These are phyloP conservation scores for Fragaria vesca DNA, from an alignment of 306 rosid species.

Conservation along the genomic window DNA sequence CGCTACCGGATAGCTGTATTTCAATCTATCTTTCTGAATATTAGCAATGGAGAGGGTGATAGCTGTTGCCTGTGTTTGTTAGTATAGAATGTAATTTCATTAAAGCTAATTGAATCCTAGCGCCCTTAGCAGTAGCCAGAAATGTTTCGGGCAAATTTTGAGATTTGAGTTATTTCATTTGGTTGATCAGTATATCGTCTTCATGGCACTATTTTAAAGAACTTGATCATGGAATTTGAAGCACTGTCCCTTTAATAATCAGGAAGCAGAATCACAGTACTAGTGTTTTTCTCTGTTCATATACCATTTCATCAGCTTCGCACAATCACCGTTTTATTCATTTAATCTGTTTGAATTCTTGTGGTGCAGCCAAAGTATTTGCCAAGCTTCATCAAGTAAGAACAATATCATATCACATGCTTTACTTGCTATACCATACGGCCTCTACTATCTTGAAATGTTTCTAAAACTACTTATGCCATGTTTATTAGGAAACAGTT, in stretches of 20 bases:
- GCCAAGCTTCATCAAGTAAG: conserved; percentile 81
- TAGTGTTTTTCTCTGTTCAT: conserved; percentile 2
- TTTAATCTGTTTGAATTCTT: conserved; percentile 30
- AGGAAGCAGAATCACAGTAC: not conserved
- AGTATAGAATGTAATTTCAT: not conserved
- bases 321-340: conserved; percentile 18
- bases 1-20: not conserved
- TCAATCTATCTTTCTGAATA: not conserved
- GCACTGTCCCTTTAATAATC: not conserved
- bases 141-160: not conserved
- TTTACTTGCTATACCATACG: conserved; percentile 12
- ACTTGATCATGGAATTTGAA: not conserved
- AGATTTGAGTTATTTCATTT: not conserved
- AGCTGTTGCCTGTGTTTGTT: not conserved
- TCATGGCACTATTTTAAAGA: not conserved
- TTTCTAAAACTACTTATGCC: conserved; percentile 4
- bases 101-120: not conserved
- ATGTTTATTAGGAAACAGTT: conserved; percentile 54
- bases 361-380: conserved; percentile 84
- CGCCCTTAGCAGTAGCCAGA: not conserved
- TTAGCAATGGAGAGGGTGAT: not conserved
- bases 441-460: not conserved
- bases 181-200: not conserved
- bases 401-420: conserved; percentile 1
- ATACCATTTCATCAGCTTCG: conserved; percentile 1